These are phyloP conservation scores for Sarocladium oryzae DNA, from an alignment of 2,329 filamentous ascomycete species.

Conservation along the genomic window DNA sequence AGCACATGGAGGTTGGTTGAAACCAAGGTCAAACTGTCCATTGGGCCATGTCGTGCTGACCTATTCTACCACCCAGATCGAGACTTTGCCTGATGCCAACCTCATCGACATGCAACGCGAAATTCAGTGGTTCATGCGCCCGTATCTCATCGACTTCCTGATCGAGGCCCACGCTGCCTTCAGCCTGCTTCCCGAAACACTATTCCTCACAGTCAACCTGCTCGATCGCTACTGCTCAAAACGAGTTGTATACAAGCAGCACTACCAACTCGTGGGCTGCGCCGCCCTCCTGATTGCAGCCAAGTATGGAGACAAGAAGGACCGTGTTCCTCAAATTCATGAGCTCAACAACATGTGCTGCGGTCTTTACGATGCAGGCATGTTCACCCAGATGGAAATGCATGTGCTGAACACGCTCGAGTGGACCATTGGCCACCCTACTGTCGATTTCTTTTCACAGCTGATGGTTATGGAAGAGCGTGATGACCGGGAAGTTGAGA, in stretches of 20 bases:
- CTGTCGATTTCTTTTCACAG: conserved; percentile 89
- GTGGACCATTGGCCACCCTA: conserved; percentile 94
- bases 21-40: not conserved
- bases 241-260: conserved; percentile 96
- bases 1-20: conserved; percentile 74
- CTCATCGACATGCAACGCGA: conserved; percentile 98
- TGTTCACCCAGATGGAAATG: conserved; percentile 99
- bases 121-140: conserved; percentile 99
- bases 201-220: conserved; percentile 94
- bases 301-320: conserved; percentile 98
- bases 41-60: conserved; percentile 18
- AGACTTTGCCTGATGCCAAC: conserved; percentile 91
- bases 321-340: conserved; percentile 92
- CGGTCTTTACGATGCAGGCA: conserved; percentile 94
- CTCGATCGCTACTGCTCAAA: conserved; percentile 97
- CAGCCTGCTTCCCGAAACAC: conserved; percentile 84
- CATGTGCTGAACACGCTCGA: conserved; percentile 95
- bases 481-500: conserved; percentile 80
- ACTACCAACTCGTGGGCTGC: conserved; percentile 96
- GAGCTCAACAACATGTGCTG: conserved; percentile 99
- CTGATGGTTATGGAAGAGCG: conserved; percentile 75
- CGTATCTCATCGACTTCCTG: conserved; percentile 95
- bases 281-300: conserved; percentile 92
- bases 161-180: conserved; percentile 96
- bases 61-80: conserved; percentile 41